A percentile compares a stretch with the other conserved stretches of the same genome.
These are phyloP conservation scores for Xylariaceae sp. DNA, from an alignment of 2,329 filamentous ascomycete genomes.

Conservation along the genomic window DNA sequence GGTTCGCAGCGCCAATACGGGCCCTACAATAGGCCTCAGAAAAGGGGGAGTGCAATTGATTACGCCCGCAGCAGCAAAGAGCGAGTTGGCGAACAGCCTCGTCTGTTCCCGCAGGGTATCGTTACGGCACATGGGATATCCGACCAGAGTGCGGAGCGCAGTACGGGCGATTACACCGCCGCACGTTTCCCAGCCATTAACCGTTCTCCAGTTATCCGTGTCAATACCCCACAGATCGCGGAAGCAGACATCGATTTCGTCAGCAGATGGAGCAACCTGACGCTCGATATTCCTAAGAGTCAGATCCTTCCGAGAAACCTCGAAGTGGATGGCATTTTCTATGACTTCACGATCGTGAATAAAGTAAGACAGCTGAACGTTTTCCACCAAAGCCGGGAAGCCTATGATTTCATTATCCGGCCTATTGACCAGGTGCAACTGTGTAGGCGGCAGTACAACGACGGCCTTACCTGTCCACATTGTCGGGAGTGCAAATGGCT, in stretches of 20 bases:
- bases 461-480: neutral
- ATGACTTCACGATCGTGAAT: neutral
- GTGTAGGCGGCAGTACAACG: neutral
- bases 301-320: neutral
- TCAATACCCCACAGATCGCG: neutral
- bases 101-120: neutral
- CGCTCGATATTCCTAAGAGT: slow-evolving; percentile 1
- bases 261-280: neutral
- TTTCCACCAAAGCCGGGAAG: neutral
- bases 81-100: neutral
- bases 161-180: neutral
- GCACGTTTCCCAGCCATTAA: slow-evolving; percentile 9
- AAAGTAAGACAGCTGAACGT: slow-evolving; percentile 1
- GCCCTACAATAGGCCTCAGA: too few species aligned
- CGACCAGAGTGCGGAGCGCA: slow-evolving; percentile 1
- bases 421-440: neutral
- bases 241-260: neutral
- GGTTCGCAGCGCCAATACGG: too few species aligned
- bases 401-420: neutral
- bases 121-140: slow-evolving; percentile 1
- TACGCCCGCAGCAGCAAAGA: slow-evolving; percentile 2
- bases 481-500: neutral
- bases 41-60: slow-evolving; percentile 12
- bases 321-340: slow-evolving; percentile 3
- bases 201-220: neutral